These are phyloP conservation scores for Nissolia schottii DNA, from an alignment of 306 rosid genomes.

Conservation along the genomic window DNA sequence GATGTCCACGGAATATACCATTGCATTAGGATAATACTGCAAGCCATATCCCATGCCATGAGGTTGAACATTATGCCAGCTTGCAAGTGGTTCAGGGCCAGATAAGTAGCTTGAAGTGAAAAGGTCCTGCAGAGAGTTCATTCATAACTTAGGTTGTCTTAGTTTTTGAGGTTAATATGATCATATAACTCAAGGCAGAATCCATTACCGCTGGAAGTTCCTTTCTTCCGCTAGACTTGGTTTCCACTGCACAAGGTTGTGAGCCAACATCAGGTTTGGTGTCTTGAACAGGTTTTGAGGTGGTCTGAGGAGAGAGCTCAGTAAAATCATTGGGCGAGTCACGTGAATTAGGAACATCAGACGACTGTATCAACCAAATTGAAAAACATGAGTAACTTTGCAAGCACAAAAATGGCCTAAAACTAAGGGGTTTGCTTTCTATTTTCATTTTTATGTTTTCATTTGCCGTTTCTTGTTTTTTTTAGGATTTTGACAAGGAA, in stretches of 20 bases:
- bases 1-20: slow-evolving; percentile 30
- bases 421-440: background rate
- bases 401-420: background rate
- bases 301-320: slow-evolving; percentile 30
- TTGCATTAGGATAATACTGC: slow-evolving; percentile 53
- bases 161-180: background rate
- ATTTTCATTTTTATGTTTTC: background rate
- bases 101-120: slow-evolving; percentile 49
- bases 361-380: slow-evolving; percentile 31
- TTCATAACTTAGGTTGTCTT: background rate
- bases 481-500: too few species aligned
- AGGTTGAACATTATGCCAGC: slow-evolving; percentile 55
- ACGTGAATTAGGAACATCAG: slow-evolving; percentile 22
- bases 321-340: slow-evolving; percentile 29
- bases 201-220: slow-evolving; percentile 71
- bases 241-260: slow-evolving; percentile 31
- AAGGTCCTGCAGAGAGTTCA: slow-evolving; percentile 59
- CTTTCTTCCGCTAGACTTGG: slow-evolving; percentile 40
- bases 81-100: slow-evolving; percentile 37
- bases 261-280: slow-evolving; percentile 23
- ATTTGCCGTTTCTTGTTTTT: background rate
- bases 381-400: slow-evolving; percentile 7
- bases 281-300: slow-evolving; percentile 39
- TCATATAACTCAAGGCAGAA: background rate
- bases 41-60: slow-evolving; percentile 50